A percentile compares a stretch with the other conserved stretches of the same genome.
phyloP scores from a whole-genome alignment of 164 flowering plant species.

The Vitis cinerea region DNA sequence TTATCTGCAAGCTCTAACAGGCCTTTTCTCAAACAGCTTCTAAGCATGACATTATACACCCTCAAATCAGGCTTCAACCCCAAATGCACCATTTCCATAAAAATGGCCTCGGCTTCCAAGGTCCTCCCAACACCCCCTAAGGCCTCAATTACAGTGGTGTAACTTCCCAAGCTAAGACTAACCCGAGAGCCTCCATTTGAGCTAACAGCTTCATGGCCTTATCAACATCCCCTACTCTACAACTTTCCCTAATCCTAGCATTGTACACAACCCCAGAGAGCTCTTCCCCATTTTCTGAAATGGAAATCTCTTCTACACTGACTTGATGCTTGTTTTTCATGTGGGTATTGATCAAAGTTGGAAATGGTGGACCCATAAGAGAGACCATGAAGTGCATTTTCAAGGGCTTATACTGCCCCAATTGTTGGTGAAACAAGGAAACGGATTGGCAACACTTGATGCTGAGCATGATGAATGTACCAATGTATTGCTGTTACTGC shows the following conservation, averaged over 20 bases:
- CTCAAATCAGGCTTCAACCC: constrained; percentile 35
- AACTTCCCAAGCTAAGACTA: constrained; percentile 36
- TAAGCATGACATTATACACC: constrained; percentile 53
- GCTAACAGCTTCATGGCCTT: constrained; percentile 51
- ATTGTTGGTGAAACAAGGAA: too few species aligned
- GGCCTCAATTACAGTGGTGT: constrained; percentile 47
- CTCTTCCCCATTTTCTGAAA: constrained; percentile 32
- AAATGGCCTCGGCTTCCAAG: constrained; percentile 73
- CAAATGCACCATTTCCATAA: constrained; percentile 51
- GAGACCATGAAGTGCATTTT: too few species aligned
- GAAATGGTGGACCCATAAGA: too few species aligned
- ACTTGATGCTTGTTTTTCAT: too few species aligned
- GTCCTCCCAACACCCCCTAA: constrained; percentile 67
- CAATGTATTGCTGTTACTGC: too few species aligned
- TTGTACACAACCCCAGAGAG: constrained; percentile 40
- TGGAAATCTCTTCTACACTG: too few species aligned
- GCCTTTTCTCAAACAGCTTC: constrained; percentile 67
- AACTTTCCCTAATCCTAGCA: constrained; percentile 31
- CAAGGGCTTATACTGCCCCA: too few species aligned
- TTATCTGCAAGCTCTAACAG: constrained; percentile 36
- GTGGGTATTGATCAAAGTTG: too few species aligned
- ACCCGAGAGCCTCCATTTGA: constrained; percentile 61
- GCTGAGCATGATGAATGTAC: too few species aligned
- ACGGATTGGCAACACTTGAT: too few species aligned
- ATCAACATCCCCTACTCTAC: constrained; percentile 49